Evolutionary conservation across 495 filamentous ascomycete species (phyloP).

Genomic region (Penicillium silybi): DNA sequence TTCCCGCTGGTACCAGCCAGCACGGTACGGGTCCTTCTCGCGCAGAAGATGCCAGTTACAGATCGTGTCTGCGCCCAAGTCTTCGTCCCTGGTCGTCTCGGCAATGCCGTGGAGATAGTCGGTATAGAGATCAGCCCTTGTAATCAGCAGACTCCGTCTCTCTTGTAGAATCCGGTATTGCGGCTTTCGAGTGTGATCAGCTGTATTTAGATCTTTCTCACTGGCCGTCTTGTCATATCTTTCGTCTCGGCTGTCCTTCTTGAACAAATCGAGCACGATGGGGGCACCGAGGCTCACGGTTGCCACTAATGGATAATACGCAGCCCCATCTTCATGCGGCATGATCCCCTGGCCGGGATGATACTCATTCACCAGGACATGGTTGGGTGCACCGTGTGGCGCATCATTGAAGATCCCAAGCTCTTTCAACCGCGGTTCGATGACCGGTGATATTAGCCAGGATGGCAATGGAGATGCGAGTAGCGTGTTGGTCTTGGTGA

Average conservation of each 20-base stretch:
- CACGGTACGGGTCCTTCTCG: conserved; percentile 49
- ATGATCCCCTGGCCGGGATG: conserved; percentile 85
- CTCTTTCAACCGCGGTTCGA: conserved; percentile 56
- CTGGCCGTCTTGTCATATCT: conserved; percentile 24
- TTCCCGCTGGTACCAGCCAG: conserved; percentile 57
- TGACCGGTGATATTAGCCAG: conserved; percentile 71
- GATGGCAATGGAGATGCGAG: conserved; percentile 67
- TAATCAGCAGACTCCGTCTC: conserved; percentile 75
- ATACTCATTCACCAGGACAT: conserved; percentile 94
- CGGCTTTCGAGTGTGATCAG: conserved; percentile 21
- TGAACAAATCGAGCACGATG: conserved; percentile 75
- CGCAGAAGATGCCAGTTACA: conserved; percentile 82
- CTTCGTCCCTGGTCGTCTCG: conserved; percentile 54
- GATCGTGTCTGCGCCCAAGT: conserved; percentile 58
- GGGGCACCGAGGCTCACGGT: conserved; percentile 80
- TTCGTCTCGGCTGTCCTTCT: conserved; percentile 41
- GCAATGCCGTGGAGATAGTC: conserved; percentile 75
- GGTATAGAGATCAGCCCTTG: conserved; percentile 62
- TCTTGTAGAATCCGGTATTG: conserved; percentile 79
- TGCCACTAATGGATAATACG: conserved; percentile 83
- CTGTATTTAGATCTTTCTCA: not conserved
- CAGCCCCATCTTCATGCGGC: conserved; percentile 89
- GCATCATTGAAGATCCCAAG: conserved; percentile 62
- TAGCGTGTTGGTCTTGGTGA: conserved; percentile 69
- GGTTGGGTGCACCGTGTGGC: conserved; percentile 77